A percentile compares a stretch with the other conserved stretches of the same genome.
phyloP scores from a whole-genome alignment of 257 asterid genomes.

The Ophiorrhiza pumila region DNA sequence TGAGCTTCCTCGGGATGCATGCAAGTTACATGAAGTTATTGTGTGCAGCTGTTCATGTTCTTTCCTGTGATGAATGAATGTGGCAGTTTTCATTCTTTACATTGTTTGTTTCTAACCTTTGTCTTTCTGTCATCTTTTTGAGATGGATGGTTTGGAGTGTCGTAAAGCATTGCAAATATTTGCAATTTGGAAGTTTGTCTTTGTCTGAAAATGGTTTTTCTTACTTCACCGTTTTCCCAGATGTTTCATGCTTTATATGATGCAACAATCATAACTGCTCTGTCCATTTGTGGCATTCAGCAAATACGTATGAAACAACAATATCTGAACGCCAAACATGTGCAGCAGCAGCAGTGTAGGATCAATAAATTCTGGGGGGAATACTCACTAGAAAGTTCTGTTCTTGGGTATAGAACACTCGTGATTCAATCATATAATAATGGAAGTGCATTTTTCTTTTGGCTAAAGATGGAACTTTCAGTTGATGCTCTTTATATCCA shows the following conservation, averaged over 20 bases:
- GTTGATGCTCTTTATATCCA: too few species aligned
- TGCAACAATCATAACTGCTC: background rate
- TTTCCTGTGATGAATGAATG: background rate
- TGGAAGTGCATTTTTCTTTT: background rate
- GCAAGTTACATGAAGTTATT: background rate
- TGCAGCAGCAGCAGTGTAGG: background rate
- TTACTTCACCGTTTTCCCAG: background rate
- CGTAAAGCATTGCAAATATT: background rate
- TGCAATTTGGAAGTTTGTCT: background rate
- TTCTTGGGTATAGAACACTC: background rate
- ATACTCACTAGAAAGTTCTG: background rate
- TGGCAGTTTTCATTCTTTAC: background rate
- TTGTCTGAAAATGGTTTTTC: background rate
- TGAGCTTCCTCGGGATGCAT: background rate
- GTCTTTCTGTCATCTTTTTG: background rate
- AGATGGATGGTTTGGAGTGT: background rate
- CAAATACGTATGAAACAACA: too few species aligned
- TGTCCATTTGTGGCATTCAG: background rate
- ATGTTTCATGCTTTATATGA: background rate
- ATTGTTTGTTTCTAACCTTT: background rate
- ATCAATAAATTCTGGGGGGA: background rate
- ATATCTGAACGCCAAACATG: background rate
- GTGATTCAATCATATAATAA: background rate
- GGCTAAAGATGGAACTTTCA: background rate
- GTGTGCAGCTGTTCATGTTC: background rate